Conservation (phyloP, 768 basidiomycete genomes). For the Kwoniella dendrophila region DNA sequence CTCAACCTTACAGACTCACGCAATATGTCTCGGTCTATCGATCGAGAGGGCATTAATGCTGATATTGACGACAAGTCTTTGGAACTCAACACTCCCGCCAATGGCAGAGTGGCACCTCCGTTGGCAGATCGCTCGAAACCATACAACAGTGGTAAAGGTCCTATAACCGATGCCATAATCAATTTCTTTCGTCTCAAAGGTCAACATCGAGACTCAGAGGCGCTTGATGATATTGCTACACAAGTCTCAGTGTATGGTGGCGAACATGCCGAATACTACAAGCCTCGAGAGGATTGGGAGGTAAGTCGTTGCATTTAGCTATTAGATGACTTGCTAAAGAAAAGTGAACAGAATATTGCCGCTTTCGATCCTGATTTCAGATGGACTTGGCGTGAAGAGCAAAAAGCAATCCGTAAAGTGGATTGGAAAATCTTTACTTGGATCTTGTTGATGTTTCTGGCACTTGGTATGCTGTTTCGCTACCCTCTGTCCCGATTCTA, state of each 20-base stretch:
- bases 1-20: no score
- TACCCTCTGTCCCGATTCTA: no score
- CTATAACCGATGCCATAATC: background rate
- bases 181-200: background rate
- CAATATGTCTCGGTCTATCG: no score
- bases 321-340: background rate
- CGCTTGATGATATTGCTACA: conserved; percentile 1
- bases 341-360: conserved; percentile 50
- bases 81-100: no score
- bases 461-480: no score
- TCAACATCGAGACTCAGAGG: background rate
- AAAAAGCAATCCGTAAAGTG: conserved; percentile 62
- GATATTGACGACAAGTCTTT: no score
- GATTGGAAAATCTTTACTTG: conserved; percentile 63
- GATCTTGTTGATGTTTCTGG: conserved; percentile 3
- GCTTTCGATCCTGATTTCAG: conserved; percentile 69
- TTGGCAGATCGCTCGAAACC: background rate
- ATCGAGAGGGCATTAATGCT: no score
- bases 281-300: conserved; percentile 5
- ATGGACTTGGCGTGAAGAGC: conserved; percentile 74
- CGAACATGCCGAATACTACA: background rate
- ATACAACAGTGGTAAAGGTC: background rate
- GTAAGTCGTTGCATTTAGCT: background rate
- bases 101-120: background rate
- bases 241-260: background rate